Conservation (phyloP, 2,329 filamentous ascomycete genomes). For the Zasmidium citrigriseum region DNA sequence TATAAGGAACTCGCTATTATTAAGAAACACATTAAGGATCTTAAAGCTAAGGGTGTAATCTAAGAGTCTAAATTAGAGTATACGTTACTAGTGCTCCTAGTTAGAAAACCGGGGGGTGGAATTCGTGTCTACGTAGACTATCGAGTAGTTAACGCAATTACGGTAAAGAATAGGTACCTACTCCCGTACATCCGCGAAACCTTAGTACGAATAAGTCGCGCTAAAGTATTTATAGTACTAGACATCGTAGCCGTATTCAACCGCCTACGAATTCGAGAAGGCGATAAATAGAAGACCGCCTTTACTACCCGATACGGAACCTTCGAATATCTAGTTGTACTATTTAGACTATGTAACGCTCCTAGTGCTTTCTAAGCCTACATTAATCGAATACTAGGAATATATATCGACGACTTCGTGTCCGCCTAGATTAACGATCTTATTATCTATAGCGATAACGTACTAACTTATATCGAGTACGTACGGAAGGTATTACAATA, state of each 20-base stretch:
- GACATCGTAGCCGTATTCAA: conserved; percentile 1
- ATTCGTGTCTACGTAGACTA: conserved; percentile 3
- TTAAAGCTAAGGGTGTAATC: neutral
- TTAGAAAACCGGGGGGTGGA: neutral
- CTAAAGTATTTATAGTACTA: conserved; percentile 5
- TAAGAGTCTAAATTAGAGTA: neutral
- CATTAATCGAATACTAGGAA: conserved; percentile 21
- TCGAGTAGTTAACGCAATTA: neutral
- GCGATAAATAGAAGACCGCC: conserved; percentile 4
- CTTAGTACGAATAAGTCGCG: neutral
- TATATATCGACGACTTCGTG: conserved; percentile 25
- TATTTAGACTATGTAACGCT: conserved; percentile 19
- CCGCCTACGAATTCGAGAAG: conserved; percentile 25
- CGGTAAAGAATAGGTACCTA: conserved; percentile 3
- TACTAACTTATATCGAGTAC: conserved; percentile 27
- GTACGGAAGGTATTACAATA: conserved; percentile 28
- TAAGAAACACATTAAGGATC: neutral
- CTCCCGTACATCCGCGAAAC: conserved; percentile 2
- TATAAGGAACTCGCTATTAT: neutral
- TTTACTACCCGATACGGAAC: conserved; percentile 5
- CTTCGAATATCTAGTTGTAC: neutral
- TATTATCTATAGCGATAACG: conserved; percentile 31
- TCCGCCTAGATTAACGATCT: conserved; percentile 31
- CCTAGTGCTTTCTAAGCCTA: conserved; percentile 28
- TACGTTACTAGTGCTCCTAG: neutral